Evolutionary conservation across 2,329 filamentous ascomycete genomes (phyloP).

Genomic region (Hyphodiscus sp.): DNA sequence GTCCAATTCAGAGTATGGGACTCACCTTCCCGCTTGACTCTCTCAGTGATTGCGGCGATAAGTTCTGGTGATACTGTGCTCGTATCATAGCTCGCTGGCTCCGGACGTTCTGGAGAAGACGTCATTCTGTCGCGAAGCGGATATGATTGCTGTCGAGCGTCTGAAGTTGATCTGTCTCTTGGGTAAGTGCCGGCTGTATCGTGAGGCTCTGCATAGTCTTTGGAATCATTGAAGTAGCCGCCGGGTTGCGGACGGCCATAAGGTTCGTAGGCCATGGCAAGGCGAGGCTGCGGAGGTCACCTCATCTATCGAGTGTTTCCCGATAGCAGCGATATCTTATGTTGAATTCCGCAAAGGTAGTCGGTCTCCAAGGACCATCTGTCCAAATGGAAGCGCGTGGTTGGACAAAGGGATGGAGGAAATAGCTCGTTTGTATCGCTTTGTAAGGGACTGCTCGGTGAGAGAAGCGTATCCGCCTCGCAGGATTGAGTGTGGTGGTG

Average conservation of each 20-base stretch:
- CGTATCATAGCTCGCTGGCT: slow-evolving; percentile 25
- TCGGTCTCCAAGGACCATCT: neutral
- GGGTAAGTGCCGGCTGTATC: slow-evolving; percentile 11
- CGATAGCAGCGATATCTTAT: neutral
- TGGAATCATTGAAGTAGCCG: neutral
- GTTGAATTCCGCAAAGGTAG: neutral
- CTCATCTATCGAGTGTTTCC: slow-evolving; percentile 10
- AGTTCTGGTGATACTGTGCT: slow-evolving; percentile 49
- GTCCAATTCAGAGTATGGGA: slow-evolving; percentile 14
- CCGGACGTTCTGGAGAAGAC: slow-evolving; percentile 11
- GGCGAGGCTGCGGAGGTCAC: slow-evolving; percentile 21
- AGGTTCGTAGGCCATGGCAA: slow-evolving; percentile 23
- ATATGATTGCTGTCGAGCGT: slow-evolving; percentile 17
- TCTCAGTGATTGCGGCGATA: slow-evolving; percentile 53
- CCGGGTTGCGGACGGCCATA: slow-evolving; percentile 18
- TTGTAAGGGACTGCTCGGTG: neutral
- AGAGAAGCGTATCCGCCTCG: neutral
- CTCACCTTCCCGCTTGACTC: slow-evolving; percentile 47
- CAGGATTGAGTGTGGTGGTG: neutral
- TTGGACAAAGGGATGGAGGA: neutral
- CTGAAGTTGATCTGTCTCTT: slow-evolving; percentile 14
- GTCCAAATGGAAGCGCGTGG: neutral
- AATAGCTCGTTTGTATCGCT: neutral
- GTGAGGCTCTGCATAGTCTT: slow-evolving; percentile 16
- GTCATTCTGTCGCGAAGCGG: slow-evolving; percentile 16